Percentiles rank a stretch among this genome's conserved stretches.
phyloP scores from a whole-genome alignment of 2,329 filamentous ascomycete species.

The Rutstroemia sydowiana region DNA sequence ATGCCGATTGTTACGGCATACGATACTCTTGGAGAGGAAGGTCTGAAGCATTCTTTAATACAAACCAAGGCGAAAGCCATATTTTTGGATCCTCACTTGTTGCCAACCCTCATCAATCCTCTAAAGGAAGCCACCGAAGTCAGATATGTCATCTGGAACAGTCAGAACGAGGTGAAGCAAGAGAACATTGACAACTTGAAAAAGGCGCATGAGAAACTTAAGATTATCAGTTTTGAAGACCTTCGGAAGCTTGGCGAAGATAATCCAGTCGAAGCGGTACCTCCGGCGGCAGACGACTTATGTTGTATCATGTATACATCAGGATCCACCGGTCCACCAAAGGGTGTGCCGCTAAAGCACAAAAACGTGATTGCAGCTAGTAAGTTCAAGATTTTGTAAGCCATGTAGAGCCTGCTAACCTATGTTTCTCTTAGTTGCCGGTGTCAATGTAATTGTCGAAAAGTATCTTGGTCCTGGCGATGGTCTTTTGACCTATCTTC shows the following conservation, averaged over 20 bases:
- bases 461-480: conserved; percentile 71
- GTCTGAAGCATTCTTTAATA: conserved; percentile 75
- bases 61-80: conserved; percentile 76
- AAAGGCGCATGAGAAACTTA: conserved; percentile 45
- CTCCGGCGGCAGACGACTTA: conserved; percentile 67
- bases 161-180: conserved; percentile 40
- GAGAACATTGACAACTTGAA: conserved; percentile 45
- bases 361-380: conserved; percentile 73
- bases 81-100: conserved; percentile 76
- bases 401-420: background rate
- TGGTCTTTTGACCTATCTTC: conserved; percentile 79
- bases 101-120: conserved; percentile 49
- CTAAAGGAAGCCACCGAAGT: conserved; percentile 49
- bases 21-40: conserved; percentile 79
- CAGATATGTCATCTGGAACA: conserved; percentile 46
- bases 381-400: conserved; percentile 57
- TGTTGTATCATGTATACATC: conserved; percentile 85
- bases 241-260: conserved; percentile 42
- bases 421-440: conserved; percentile 50
- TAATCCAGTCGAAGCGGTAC: conserved; percentile 61
- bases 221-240: conserved; percentile 44
- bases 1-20: conserved; percentile 91
- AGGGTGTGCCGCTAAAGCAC: conserved; percentile 82
- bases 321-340: conserved; percentile 80
- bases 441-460: conserved; percentile 69